Percentiles rank a stretch among this genome's conserved stretches.
Conservation (phyloP, 1,139 yeast species). For the Meyerozyma guilliermondii region DNA sequence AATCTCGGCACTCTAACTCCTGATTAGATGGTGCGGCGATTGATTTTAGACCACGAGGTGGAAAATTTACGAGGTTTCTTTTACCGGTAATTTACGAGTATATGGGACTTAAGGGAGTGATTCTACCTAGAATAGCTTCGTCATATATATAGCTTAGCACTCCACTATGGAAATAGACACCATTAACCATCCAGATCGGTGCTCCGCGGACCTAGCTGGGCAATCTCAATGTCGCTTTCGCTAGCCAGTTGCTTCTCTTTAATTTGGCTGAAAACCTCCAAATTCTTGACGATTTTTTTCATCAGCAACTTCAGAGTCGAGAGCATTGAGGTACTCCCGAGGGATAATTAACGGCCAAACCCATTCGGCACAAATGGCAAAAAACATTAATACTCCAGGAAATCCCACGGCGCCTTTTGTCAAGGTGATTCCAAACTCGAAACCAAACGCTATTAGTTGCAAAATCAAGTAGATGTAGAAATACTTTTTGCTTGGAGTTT, state of each 20-base stretch:
- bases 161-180: neutral
- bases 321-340: conserved; percentile 46
- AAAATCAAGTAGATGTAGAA: conserved; percentile 51
- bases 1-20: neutral
- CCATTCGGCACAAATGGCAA: conserved; percentile 59
- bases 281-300: conserved; percentile 43
- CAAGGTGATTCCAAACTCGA: conserved; percentile 80
- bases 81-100: no score
- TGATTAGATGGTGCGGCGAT: neutral
- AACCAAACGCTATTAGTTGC: conserved; percentile 64
- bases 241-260: neutral
- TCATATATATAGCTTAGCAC: conserved; percentile 1
- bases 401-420: conserved; percentile 93
- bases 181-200: neutral
- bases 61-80: no score
- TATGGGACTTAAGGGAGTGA: neutral
- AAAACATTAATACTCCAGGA: conserved; percentile 67
- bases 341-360: conserved; percentile 69
- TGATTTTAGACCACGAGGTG: neutral
- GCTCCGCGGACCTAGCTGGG: neutral
- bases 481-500: conserved; percentile 40
- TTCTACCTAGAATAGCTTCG: conserved; percentile 1
- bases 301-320: conserved; percentile 77
- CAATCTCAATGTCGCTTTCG: neutral
- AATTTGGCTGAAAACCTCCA: conserved; percentile 12